Percentiles rank a stretch among this genome's conserved stretches.
Conservation (phyloP, 148 eudicot species). For the Camellia lanceoleosa region DNA sequence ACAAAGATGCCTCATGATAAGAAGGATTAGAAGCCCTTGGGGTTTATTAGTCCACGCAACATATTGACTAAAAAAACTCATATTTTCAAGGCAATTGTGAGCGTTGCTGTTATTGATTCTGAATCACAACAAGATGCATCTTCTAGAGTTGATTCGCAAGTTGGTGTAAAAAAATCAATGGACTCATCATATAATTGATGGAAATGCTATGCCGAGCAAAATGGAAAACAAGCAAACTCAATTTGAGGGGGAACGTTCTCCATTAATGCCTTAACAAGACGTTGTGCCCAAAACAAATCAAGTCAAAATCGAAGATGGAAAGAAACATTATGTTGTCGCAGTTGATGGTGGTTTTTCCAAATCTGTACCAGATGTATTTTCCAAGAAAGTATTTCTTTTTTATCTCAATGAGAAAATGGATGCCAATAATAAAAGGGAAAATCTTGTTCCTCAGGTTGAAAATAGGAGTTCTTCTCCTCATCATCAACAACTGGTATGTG, state of each 20-base stretch:
- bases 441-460: neutral
- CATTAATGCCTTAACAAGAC: conserved; percentile 24
- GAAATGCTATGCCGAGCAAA: conserved; percentile 21
- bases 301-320: neutral
- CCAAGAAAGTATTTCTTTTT: conserved; percentile 20
- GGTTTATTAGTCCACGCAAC: conserved; percentile 9
- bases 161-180: conserved; percentile 23
- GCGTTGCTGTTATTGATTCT: conserved; percentile 23
- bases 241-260: conserved; percentile 18
- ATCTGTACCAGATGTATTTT: conserved; percentile 12
- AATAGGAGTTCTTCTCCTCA: conserved; percentile 20
- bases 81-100: conserved; percentile 19
- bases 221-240: conserved; percentile 33
- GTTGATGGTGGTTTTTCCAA: neutral
- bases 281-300: conserved; percentile 16
- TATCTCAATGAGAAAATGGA: conserved; percentile 33
- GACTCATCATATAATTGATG: conserved; percentile 21
- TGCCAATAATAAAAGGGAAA: too few relatives aligned
- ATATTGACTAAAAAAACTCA: conserved; percentile 29
- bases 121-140: conserved; percentile 35
- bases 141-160: conserved; percentile 17
- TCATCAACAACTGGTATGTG: conserved; percentile 22
- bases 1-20: conserved; percentile 38
- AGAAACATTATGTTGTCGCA: conserved; percentile 4
- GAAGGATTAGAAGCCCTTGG: conserved; percentile 23